phyloP scores from a whole-genome alignment of 2,329 filamentous ascomycete species.

The Fusarium irregulare region DNA sequence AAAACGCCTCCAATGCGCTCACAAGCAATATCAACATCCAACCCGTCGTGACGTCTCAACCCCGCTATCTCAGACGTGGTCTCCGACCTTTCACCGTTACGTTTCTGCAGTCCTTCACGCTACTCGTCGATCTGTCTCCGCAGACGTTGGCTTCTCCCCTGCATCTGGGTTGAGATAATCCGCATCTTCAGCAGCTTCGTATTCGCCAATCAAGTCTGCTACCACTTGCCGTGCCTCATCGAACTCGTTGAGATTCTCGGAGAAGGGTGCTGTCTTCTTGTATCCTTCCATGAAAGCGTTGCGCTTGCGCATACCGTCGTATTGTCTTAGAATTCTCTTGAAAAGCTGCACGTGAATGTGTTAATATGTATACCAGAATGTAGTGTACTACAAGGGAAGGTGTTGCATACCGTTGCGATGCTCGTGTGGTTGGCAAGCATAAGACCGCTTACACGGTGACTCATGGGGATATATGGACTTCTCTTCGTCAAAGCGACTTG shows the following conservation, averaged over 20 bases:
- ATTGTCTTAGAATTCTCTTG: constrained; percentile 91
- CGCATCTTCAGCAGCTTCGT: constrained; percentile 91
- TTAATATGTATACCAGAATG: not conserved
- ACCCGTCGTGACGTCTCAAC: constrained; percentile 21
- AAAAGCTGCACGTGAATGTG: constrained; percentile 70
- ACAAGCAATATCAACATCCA: constrained; percentile 31
- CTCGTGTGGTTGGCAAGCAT: constrained; percentile 99
- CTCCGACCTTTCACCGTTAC: not conserved
- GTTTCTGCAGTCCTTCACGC: constrained; percentile 41
- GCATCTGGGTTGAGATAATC: constrained; percentile 86
- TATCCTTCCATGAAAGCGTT: constrained; percentile 97
- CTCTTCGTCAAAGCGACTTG: constrained; percentile 97
- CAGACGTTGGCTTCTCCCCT: constrained; percentile 63
- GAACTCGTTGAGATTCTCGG: constrained; percentile 92
- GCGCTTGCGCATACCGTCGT: constrained; percentile 92
- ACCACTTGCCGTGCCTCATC: constrained; percentile 95
- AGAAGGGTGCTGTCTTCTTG: constrained; percentile 94
- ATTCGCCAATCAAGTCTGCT: constrained; percentile 89
- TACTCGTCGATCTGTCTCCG: constrained; percentile 64
- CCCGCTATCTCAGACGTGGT: constrained; percentile 16
- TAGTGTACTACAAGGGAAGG: not conserved
- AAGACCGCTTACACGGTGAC: constrained; percentile 91
- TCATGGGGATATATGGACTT: constrained; percentile 94
- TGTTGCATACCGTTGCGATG: constrained; percentile 79
- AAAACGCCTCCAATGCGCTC: constrained; percentile 31